Evolutionary conservation across 2,329 filamentous ascomycete genomes (phyloP).

Genomic region (Macrophomina pseudophaseolina): DNA sequence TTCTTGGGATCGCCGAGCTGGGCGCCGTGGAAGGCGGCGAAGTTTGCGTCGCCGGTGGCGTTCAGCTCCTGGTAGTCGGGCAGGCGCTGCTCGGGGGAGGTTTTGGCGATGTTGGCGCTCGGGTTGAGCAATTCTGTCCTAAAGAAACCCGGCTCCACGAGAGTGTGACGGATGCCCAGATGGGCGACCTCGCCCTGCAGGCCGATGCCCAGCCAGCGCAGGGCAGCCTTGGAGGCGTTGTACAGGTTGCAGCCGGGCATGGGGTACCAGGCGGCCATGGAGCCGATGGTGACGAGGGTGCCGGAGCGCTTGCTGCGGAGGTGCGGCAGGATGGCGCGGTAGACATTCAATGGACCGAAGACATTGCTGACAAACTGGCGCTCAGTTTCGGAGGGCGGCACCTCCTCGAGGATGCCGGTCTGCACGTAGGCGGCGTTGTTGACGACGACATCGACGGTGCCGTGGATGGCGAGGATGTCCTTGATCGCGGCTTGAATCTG

Average conservation of each 20-base stretch:
- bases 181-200: conserved; percentile 12
- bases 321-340: conserved; percentile 54
- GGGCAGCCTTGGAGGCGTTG: conserved; percentile 52
- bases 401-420: background rate
- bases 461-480: conserved; percentile 43
- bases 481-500: conserved; percentile 35
- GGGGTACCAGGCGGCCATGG: conserved; percentile 49
- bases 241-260: conserved; percentile 51
- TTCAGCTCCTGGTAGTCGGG: no score
- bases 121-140: no score
- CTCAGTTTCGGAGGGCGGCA: background rate
- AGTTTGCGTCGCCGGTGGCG: no score
- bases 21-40: background rate
- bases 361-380: conserved; percentile 58
- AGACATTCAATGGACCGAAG: conserved; percentile 57
- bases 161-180: background rate
- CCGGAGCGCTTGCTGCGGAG: conserved; percentile 43
- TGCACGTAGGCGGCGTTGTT: conserved; percentile 12
- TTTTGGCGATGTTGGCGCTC: no score
- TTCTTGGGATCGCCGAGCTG: conserved; percentile 63
- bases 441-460: background rate
- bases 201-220: background rate
- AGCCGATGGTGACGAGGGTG: conserved; percentile 55
- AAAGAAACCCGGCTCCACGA: background rate
- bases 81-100: no score